Evolutionary conservation across 305 asterid species (phyloP), one percentile per base, ranked within the genome.

Genomic region (Fraxinus greggii): DNA sequence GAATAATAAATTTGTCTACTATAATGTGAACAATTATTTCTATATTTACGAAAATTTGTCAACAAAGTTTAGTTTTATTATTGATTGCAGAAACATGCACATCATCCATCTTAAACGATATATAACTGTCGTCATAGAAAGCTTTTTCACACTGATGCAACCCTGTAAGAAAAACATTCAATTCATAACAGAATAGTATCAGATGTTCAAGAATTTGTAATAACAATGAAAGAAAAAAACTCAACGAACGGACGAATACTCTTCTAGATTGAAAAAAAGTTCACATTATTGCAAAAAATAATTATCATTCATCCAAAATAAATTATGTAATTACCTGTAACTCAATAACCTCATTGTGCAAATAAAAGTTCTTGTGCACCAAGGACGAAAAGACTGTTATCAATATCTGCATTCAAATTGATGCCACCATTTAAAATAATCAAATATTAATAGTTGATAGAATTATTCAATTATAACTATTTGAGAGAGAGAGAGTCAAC

Each of bases 351-450:
- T 92, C 91, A 26, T 77, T 76, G 79, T 87, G 93, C 38, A 91
- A 84, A 29, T 87, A 73, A 83, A 92, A 83, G 79, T 84, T 91
- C 82, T 84, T 92, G 89, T 89, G 91, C 67, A 89, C 56, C 87
- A 92, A 83, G 26, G 91, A 90, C 69, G 94, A 83, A 19, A 92
- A 77, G 76, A 85, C 86, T 1, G 85, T 84, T 24, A 88, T 75
- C 82, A 93, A 75, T 45, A 93, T 73, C 97, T 94, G 93, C 90
- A 89, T 51, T 72, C 81, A 85, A 86, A 83, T 81, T 80, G 73
- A 81, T 38, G 78, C 72, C 80, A 79, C 72, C 42, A 32, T 12
- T 29, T 17, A 15, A 70, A 70, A 70, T 1, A 29, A 15, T 70
- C 75, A 70, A 26, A 54, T 76, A 51, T 28, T 54, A 56, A 73